Evolutionary conservation across 306 rosid species (phyloP), one percentile per base, ranked within the genome.

Genomic region (Rosa lucieae): DNA sequence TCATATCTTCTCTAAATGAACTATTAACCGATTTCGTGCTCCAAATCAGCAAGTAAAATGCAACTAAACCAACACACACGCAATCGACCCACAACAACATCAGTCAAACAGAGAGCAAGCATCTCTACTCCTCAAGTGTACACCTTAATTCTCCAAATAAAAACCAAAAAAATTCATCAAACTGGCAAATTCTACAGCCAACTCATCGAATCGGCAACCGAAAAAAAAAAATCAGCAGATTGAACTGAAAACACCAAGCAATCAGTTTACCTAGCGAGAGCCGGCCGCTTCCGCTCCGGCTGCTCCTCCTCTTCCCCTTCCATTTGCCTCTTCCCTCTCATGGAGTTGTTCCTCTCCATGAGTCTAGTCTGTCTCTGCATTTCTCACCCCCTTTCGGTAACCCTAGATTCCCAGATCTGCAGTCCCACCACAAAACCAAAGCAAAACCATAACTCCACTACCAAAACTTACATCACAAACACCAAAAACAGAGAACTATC

Each of bases 251-350:
- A 46, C 6, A 21, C 47, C 10, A 78, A 12, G 23, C 66, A 47
- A 81, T 17, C 1, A 58, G 13, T 2, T 67, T 67, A 93, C 99
- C 98, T 96, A 67, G 99, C 99, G 53, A 96, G 89, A 80, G 98
- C 99, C 3, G 99, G 99, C 72, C 98, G 88, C 87, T 96, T 96
- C 46, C 97, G 81, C 89, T 96, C 98, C 20, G 92, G 94, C 82
- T 91, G 97, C 37, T 96, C 99, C 70, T 91, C 99, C 43, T 90
- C 99, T 47, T 91, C 99, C 44, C 83, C 88, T 37, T 96, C 99
- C 78, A 90, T 77, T 9, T 82, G 23, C 82, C 99, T 91, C 86
- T 93, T 95, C 21, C 91, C 99, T 88, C 94, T 83, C 85, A 84
- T 80, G 62, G 94, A 82, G 82, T 87, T 88, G 1, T 68, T 80